Conservation (phyloP, 306 rosid species). For the Betula pendula region DNA sequence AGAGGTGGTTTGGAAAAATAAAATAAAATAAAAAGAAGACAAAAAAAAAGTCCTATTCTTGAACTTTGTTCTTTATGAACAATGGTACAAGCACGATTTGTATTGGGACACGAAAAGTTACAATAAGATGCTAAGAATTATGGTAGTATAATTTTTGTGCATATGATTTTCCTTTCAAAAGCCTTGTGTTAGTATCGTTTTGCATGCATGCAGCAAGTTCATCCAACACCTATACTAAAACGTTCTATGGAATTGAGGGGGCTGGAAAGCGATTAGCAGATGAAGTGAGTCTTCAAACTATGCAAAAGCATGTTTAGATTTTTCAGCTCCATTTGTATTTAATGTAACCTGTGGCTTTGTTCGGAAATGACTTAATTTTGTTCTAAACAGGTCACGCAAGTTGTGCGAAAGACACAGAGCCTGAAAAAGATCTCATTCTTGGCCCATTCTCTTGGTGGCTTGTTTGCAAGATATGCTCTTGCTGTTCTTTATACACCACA, state of each 20-base stretch:
- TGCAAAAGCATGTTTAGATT: constrained; percentile 29
- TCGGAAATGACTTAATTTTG: constrained; percentile 24
- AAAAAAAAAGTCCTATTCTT: constrained; percentile 12
- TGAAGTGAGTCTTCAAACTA: constrained; percentile 62
- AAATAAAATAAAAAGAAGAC: not conserved
- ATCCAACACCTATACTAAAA: constrained; percentile 71
- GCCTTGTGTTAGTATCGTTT: constrained; percentile 3
- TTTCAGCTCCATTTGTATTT: constrained; percentile 12
- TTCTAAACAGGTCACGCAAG: constrained; percentile 65
- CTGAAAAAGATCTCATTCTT: constrained; percentile 85
- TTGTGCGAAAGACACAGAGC: constrained; percentile 69
- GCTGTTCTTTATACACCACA: constrained; percentile 63
- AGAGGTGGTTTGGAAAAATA: constrained; percentile 19
- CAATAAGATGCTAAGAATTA: constrained; percentile 22
- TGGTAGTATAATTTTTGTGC: constrained; percentile 4
- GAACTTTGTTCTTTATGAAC: constrained; percentile 4
- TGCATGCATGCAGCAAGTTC: constrained; percentile 76
- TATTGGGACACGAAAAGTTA: not conserved
- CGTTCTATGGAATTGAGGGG: constrained; percentile 92
- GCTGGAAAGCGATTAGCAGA: constrained; percentile 93
- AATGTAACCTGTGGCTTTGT: constrained; percentile 23
- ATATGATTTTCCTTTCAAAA: constrained; percentile 17
- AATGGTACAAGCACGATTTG: not conserved
- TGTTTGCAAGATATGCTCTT: constrained; percentile 89
- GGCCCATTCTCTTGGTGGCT: constrained; percentile 95